phyloP scores from a whole-genome alignment of 2,329 filamentous ascomycete genomes.

The Hymenoscyphus fraxineus region DNA sequence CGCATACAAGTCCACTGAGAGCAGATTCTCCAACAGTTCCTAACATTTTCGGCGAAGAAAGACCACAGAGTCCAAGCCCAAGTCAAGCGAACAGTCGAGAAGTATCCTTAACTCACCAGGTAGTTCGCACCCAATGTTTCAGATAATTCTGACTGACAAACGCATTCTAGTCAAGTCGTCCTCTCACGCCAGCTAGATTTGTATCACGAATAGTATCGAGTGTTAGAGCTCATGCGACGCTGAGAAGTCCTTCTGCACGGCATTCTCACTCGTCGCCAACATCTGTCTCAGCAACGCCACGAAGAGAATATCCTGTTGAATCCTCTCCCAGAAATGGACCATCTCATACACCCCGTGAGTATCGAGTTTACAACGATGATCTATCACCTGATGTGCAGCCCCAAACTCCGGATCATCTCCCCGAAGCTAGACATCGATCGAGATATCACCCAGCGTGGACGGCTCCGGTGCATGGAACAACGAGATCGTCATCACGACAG shows the following conservation, averaged over 20 bases:
- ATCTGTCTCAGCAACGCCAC: conserved; percentile 20
- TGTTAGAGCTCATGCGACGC: conserved; percentile 21
- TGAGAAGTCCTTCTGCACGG: conserved; percentile 12
- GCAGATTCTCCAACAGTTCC: conserved; percentile 6
- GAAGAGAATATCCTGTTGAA: conserved; percentile 5
- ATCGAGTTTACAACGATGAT: conserved; percentile 47
- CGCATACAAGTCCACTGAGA: conserved; percentile 1
- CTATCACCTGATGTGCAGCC: conserved; percentile 44
- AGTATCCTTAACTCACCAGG: background rate
- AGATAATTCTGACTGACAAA: background rate
- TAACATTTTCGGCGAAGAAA: background rate
- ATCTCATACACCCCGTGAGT: conserved; percentile 25
- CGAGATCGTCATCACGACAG: background rate
- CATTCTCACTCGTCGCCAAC: conserved; percentile 14
- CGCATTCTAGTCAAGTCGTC: conserved; percentile 12
- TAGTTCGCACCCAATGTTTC: background rate
- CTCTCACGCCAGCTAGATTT: conserved; percentile 10
- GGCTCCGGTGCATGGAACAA: conserved; percentile 35
- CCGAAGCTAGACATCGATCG: conserved; percentile 46
- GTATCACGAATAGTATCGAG: conserved; percentile 16
- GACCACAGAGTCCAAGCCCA: background rate
- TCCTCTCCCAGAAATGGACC: background rate
- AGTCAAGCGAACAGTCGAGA: background rate
- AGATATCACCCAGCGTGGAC: conserved; percentile 43
- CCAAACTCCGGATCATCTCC: conserved; percentile 49